phyloP scores from a whole-genome alignment of 2,329 filamentous ascomycete genomes.

The Clarireedia hainanense region DNA sequence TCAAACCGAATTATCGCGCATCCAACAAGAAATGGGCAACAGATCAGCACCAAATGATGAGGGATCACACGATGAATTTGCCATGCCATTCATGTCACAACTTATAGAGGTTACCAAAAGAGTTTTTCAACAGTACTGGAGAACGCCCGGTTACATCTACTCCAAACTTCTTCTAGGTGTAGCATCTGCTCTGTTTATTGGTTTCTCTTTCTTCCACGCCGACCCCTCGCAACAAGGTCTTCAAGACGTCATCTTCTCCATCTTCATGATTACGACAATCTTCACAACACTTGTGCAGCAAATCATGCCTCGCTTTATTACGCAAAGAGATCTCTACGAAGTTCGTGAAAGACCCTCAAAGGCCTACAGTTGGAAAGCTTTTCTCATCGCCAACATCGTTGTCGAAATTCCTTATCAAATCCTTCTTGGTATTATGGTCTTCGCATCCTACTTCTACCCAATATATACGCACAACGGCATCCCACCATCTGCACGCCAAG shows the following conservation, averaged over 20 bases:
- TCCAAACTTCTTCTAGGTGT: slow-evolving; percentile 55
- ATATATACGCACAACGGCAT: slow-evolving; percentile 57
- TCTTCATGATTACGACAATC: slow-evolving; percentile 65
- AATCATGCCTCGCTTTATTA: slow-evolving; percentile 64
- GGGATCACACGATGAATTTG: slow-evolving; percentile 57
- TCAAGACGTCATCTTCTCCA: slow-evolving; percentile 63
- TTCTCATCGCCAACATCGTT: slow-evolving; percentile 44
- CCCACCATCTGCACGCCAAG: slow-evolving; percentile 22
- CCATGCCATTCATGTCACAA: slow-evolving; percentile 63
- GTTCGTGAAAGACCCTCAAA: slow-evolving; percentile 30
- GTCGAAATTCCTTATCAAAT: slow-evolving; percentile 83
- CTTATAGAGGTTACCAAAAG: slow-evolving; percentile 56
- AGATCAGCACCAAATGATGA: slow-evolving; percentile 50
- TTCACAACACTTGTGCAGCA: slow-evolving; percentile 59
- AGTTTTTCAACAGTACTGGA: slow-evolving; percentile 73
- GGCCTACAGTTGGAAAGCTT: slow-evolving; percentile 31
- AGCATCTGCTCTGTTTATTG: slow-evolving; percentile 48
- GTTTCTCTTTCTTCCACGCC: slow-evolving; percentile 58
- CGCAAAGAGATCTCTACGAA: slow-evolving; percentile 63
- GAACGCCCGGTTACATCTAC: slow-evolving; percentile 68
- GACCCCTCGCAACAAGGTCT: slow-evolving; percentile 55
- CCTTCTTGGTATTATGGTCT: slow-evolving; percentile 67
- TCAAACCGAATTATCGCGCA: slow-evolving; percentile 28
- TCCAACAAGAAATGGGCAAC: slow-evolving; percentile 25
- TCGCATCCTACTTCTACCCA: slow-evolving; percentile 74